These are phyloP conservation scores for Tetragonia tetragonoides DNA, from an alignment of 148 eudicot species.

Conservation along the genomic window DNA sequence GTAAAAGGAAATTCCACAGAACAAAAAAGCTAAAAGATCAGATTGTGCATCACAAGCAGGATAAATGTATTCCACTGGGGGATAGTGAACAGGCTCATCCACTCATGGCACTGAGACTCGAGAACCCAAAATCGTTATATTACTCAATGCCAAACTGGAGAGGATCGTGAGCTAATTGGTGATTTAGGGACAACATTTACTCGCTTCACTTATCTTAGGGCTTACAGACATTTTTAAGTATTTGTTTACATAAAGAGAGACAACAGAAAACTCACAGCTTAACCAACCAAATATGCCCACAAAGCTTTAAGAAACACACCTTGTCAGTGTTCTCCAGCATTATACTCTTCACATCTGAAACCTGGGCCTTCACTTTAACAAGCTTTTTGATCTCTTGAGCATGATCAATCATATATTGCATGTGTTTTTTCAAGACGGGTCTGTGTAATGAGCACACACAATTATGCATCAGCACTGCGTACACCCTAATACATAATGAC, in stretches of 20 bases:
- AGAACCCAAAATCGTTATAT: no score
- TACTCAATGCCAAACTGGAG: no score
- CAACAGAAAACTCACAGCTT: neutral
- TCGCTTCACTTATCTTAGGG: no score
- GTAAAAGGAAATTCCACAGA: neutral
- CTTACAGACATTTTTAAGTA: no score
- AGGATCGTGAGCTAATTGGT: no score
- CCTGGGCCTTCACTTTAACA: constrained; percentile 28
- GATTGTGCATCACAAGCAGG: neutral
- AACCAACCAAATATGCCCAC: neutral
- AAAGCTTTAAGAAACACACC: constrained; percentile 10
- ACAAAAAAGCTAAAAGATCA: neutral
- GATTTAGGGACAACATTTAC: no score
- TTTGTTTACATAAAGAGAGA: no score
- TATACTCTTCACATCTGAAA: constrained; percentile 30
- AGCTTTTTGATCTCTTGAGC: constrained; percentile 25
- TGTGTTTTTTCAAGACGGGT: constrained; percentile 29
- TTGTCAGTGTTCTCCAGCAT: constrained; percentile 28
- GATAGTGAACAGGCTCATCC: no score
- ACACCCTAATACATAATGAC: neutral
- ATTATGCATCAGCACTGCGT: neutral
- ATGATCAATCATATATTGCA: constrained; percentile 27
- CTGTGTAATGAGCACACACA: constrained; percentile 2
- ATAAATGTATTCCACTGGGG: neutral
- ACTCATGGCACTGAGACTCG: no score